A percentile compares a stretch with the other conserved stretches of the same genome.
Conservation (phyloP, 2,329 filamentous ascomycete genomes). For the Pseudopyricularia javanii region DNA sequence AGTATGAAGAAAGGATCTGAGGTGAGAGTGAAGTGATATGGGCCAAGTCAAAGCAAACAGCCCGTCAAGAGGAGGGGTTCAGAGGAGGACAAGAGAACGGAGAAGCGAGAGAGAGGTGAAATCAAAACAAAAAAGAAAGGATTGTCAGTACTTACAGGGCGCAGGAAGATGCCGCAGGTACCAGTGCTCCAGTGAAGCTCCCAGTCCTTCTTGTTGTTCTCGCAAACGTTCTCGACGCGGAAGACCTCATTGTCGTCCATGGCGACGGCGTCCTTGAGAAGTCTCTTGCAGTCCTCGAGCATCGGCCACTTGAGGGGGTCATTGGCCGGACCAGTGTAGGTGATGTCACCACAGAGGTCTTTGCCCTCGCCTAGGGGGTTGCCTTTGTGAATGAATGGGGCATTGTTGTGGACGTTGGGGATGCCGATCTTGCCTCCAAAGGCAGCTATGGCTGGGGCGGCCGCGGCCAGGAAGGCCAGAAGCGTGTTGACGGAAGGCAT, state of each 20-base stretch:
- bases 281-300: not conserved
- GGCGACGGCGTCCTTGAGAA: not conserved
- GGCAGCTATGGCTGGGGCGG: not conserved
- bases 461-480: not conserved
- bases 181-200: not conserved
- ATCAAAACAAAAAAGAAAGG: not conserved
- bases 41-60: not conserved
- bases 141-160: not conserved
- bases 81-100: not conserved
- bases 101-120: not conserved
- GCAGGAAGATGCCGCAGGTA: not conserved
- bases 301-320: not conserved
- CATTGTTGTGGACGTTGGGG: constrained; percentile 12
- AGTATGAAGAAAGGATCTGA: not conserved
- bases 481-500: not conserved
- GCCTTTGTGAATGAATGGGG: not conserved
- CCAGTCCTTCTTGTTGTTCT: not conserved
- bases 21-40: not conserved
- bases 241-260: not conserved
- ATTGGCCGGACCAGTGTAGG: not conserved
- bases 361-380: not conserved
- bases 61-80: not conserved
- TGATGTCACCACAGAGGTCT: not conserved
- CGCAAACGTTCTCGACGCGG: not conserved
- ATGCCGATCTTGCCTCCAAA: not conserved